A percentile compares a stretch with the other conserved stretches of the same genome.
phyloP scores from a whole-genome alignment of 2,329 filamentous ascomycete species.

The Phialemoniopsis sp. region DNA sequence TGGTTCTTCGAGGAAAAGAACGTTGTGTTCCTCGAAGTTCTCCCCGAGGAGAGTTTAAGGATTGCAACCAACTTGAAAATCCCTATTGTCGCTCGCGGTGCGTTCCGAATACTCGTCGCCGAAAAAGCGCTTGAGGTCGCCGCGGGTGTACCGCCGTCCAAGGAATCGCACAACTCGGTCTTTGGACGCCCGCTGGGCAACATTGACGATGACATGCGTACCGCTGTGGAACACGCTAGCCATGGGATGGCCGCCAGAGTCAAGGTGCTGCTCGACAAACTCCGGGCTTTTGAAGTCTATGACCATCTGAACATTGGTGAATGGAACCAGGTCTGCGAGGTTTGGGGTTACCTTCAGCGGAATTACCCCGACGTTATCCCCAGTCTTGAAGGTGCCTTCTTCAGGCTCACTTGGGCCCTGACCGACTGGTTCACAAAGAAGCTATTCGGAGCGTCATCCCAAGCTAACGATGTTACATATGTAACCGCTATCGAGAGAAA shows the following conservation, averaged over 20 bases:
- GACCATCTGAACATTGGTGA: slow-evolving; percentile 15
- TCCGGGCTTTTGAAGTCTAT: slow-evolving; percentile 27
- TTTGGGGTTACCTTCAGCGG: no score
- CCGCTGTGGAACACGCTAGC: slow-evolving; percentile 43
- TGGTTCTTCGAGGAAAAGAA: slow-evolving; percentile 58
- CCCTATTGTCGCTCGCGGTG: slow-evolving; percentile 33
- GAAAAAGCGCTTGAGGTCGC: slow-evolving; percentile 51
- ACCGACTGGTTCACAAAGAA: no score
- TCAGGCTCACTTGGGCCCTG: no score
- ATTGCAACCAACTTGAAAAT: slow-evolving; percentile 47
- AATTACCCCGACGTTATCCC: no score
- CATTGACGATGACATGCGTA: slow-evolving; percentile 52
- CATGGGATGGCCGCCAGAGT: slow-evolving; percentile 46
- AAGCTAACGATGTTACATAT: neutral
- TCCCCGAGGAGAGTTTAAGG: slow-evolving; percentile 57
- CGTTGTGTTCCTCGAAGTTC: slow-evolving; percentile 54
- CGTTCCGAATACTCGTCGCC: slow-evolving; percentile 59
- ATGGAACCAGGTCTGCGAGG: slow-evolving; percentile 18
- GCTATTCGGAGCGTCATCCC: slow-evolving; percentile 10
- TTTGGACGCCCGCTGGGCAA: slow-evolving; percentile 49
- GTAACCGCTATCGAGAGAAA: no score
- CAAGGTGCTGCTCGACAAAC: slow-evolving; percentile 16
- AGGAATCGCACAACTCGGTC: slow-evolving; percentile 7
- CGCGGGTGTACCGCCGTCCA: slow-evolving; percentile 14
- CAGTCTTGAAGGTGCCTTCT: no score